Conservation (phyloP, 2,329 filamentous ascomycete genomes). For the Cladosporium cucumerinum region DNA sequence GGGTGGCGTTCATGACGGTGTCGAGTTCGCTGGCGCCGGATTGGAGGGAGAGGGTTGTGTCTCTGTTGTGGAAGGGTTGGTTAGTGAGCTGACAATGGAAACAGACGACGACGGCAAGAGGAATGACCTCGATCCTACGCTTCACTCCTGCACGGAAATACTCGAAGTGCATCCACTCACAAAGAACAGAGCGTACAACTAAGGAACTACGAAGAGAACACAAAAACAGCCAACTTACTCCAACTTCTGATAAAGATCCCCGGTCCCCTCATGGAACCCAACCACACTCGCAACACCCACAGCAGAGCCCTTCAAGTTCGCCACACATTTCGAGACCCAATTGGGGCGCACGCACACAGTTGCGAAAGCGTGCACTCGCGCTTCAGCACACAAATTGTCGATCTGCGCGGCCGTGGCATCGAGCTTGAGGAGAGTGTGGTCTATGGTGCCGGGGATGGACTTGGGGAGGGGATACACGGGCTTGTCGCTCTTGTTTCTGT, state of each 20-base stretch:
- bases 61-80: constrained; percentile 27
- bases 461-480: constrained; percentile 7
- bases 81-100: background rate
- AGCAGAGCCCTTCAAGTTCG: constrained; percentile 46
- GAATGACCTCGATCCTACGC: background rate
- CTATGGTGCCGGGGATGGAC: constrained; percentile 37
- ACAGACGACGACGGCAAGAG: background rate
- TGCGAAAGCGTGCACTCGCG: constrained; percentile 46
- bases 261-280: constrained; percentile 58
- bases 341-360: constrained; percentile 57
- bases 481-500: background rate
- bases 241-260: constrained; percentile 51
- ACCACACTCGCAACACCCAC: constrained; percentile 57
- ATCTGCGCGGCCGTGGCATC: constrained; percentile 49
- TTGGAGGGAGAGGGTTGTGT: constrained; percentile 48
- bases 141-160: background rate
- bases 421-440: constrained; percentile 51
- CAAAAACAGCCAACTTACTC: constrained; percentile 22
- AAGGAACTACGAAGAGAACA: background rate
- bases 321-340: constrained; percentile 50
- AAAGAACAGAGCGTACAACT: background rate
- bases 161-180: background rate
- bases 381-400: constrained; percentile 55
- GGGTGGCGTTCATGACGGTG: constrained; percentile 55
- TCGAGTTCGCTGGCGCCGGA: constrained; percentile 56